Conservation (phyloP, 805 yeast genomes). For the Kodamaea jinghongensis region DNA sequence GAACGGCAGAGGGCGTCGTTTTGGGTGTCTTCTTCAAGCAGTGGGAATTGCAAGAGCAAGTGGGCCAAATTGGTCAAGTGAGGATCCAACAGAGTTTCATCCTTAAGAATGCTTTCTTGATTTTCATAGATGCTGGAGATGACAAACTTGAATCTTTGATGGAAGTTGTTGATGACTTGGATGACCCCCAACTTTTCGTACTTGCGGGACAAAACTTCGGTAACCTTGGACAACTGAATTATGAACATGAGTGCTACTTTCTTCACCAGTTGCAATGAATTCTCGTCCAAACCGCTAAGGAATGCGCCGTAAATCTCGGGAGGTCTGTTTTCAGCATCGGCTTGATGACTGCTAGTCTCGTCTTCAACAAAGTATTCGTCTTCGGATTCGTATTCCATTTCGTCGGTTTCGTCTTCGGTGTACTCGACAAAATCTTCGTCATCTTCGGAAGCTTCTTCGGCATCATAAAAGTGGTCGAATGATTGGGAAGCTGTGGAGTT, state of each 20-base stretch:
- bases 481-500: not conserved
- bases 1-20: slow-evolving; percentile 1
- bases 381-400: slow-evolving; percentile 9
- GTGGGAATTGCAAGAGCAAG: slow-evolving; percentile 24
- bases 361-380: slow-evolving; percentile 26
- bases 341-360: slow-evolving; percentile 2
- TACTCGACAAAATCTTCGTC: slow-evolving; percentile 7
- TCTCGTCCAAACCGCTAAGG: slow-evolving; percentile 46
- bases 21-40: slow-evolving; percentile 7
- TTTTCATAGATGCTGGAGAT: slow-evolving; percentile 25
- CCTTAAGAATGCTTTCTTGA: slow-evolving; percentile 15
- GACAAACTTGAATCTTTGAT: slow-evolving; percentile 13
- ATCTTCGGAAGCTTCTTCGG: slow-evolving; percentile 3
- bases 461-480: not conserved
- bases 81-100: slow-evolving; percentile 13
- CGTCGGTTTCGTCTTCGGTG: slow-evolving; percentile 5
- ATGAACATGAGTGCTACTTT: slow-evolving; percentile 43
- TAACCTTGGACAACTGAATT: slow-evolving; percentile 42
- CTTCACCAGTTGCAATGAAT: slow-evolving; percentile 38
- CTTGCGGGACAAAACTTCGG: slow-evolving; percentile 52
- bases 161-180: slow-evolving; percentile 40
- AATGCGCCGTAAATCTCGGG: slow-evolving; percentile 47
- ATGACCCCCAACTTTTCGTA: slow-evolving; percentile 52
- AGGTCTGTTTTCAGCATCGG: slow-evolving; percentile 33
- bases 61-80: slow-evolving; percentile 24